Percentiles rank a stretch among this genome's conserved stretches.
Evolutionary conservation across 352 stramenopile species (phyloP).

Genomic region (Phytophthora europaea): DNA sequence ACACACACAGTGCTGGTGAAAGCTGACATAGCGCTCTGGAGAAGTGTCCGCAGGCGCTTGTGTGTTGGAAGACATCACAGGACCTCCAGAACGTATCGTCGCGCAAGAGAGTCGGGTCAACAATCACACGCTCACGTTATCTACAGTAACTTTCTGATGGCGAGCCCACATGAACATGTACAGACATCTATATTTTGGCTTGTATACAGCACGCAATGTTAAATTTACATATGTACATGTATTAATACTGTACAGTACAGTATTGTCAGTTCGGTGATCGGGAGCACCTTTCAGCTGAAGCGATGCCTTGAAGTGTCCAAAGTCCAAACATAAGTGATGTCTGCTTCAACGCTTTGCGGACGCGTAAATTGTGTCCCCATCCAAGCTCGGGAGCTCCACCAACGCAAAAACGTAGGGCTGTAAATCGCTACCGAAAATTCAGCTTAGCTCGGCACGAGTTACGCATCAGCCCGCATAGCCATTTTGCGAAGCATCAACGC

Average conservation of each 20-base stretch:
- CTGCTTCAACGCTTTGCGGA: conserved; percentile 28
- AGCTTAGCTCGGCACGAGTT: neutral
- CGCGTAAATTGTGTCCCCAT: conserved; percentile 1
- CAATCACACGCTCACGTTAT: conserved; percentile 1
- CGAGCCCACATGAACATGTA: too few species aligned
- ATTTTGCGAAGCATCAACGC: neutral
- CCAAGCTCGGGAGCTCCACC: neutral
- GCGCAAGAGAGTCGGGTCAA: conserved; percentile 11
- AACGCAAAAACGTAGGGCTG: conserved; percentile 7
- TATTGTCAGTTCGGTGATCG: conserved; percentile 31
- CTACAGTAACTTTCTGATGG: too few species aligned
- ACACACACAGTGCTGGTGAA: neutral
- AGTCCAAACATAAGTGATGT: conserved; percentile 12
- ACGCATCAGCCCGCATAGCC: neutral
- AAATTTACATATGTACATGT: too few species aligned
- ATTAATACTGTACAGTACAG: too few species aligned
- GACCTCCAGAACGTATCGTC: neutral
- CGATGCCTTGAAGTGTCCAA: conserved; percentile 33
- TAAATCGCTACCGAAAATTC: neutral
- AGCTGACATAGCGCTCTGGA: conserved; percentile 19
- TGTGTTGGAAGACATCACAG: neutral
- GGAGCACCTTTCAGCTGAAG: conserved; percentile 33
- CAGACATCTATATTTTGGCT: neutral
- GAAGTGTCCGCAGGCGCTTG: conserved; percentile 6
- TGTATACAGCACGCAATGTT: neutral